Conservation (phyloP, 345 rosid species). For the Hibiscus mutabilis region DNA sequence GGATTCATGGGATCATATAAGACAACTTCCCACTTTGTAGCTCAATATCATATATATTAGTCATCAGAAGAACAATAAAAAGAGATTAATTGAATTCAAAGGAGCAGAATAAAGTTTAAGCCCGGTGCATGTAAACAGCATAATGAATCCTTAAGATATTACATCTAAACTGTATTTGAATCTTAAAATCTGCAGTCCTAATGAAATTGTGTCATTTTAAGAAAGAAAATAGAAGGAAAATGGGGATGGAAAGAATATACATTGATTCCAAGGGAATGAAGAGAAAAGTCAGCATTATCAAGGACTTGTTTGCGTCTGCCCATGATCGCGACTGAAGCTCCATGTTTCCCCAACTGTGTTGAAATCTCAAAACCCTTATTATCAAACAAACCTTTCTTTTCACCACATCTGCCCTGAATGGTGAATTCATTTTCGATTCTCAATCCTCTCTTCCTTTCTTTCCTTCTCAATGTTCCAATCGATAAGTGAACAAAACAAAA, state of each 20-base stretch:
- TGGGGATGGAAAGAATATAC: constrained; percentile 11
- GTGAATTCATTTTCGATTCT: constrained; percentile 50
- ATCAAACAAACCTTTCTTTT: constrained; percentile 57
- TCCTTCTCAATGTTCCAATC: neutral
- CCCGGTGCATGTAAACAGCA: neutral
- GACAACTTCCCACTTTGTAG: neutral
- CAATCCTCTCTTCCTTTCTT: neutral
- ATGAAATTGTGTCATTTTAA: neutral
- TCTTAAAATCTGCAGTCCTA: neutral
- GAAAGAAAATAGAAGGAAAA: neutral
- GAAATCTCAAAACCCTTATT: constrained; percentile 80
- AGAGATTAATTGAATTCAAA: neutral
- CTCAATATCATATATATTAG: neutral
- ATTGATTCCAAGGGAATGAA: constrained; percentile 53
- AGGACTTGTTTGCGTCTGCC: constrained; percentile 63
- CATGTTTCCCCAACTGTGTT: constrained; percentile 62
- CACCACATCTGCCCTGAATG: constrained; percentile 42
- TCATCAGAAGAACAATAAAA: neutral
- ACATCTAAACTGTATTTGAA: neutral
- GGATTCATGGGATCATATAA: neutral
- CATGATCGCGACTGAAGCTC: constrained; percentile 73
- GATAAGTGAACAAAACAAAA: neutral
- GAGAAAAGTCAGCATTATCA: constrained; percentile 55
- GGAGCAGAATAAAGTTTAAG: neutral
- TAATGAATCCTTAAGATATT: neutral